Evolutionary conservation across 2,329 filamentous ascomycete species (phyloP).

Genomic region (Fusarium coicis): DNA sequence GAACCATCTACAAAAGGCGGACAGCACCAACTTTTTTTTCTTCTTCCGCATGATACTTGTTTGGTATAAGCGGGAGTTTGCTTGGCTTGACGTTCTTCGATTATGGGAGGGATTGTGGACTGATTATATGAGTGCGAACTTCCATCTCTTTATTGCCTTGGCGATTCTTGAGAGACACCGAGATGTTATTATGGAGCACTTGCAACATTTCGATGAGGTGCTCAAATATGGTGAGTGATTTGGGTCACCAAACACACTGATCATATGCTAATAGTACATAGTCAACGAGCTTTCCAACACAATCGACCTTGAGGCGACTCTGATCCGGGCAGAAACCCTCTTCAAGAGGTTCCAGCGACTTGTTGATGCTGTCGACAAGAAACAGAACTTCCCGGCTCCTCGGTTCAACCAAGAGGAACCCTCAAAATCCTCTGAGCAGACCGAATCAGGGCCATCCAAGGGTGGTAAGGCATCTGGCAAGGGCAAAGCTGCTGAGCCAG

Average conservation of each 20-base stretch:
- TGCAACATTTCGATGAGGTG: constrained; percentile 95
- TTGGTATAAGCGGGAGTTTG: constrained; percentile 98
- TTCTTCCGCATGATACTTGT: constrained; percentile 99
- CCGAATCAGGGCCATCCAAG: constrained; percentile 12
- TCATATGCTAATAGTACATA: constrained; percentile 50
- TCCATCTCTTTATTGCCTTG: constrained; percentile 93
- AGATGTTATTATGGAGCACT: constrained; percentile 94
- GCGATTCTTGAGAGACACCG: constrained; percentile 96
- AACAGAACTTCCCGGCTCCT: constrained; percentile 79
- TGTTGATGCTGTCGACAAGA: constrained; percentile 92
- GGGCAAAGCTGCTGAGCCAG: constrained; percentile 52
- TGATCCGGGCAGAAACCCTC: constrained; percentile 87
- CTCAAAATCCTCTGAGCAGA: constrained; percentile 28
- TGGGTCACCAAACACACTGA: neutral
- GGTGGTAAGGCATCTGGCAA: constrained; percentile 41
- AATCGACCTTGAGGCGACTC: constrained; percentile 88
- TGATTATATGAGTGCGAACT: constrained; percentile 86
- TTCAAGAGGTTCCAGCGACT: constrained; percentile 89
- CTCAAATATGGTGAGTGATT: constrained; percentile 84
- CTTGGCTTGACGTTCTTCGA: constrained; percentile 85
- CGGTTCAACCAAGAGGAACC: constrained; percentile 38
- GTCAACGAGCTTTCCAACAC: constrained; percentile 95
- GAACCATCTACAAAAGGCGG: constrained; percentile 85
- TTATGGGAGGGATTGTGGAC: constrained; percentile 97
- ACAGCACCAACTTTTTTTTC: constrained; percentile 99